Base-by-base conservation (phyloP, 2,329 filamentous ascomycete species). In the Seiridium cupressi region DNA sequence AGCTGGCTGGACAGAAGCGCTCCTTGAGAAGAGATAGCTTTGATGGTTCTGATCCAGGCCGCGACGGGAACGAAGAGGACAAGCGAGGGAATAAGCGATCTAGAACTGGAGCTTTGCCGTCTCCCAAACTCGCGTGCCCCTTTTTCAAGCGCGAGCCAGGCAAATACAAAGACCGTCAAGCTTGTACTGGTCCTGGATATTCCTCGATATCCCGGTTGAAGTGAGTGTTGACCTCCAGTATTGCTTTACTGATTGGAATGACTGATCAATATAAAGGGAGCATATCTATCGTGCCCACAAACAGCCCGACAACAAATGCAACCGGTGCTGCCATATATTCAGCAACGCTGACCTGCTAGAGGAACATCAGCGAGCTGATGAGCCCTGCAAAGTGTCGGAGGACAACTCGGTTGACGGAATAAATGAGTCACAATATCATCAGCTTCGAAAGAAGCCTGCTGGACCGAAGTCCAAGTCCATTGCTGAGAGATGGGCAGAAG, bases 251-350 rank as follows among this genome's bases (percentile, higher is more conserved):
- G 4, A 31, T 10, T 4, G 4, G 9, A 32, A 8, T 11, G 9
- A 36, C 58, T 57, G 34, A 60, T 13, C 2, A 1, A 8, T 8
- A n/a, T 35, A 8, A 13, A 61, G 60, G 51, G 60, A 59, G 44
- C 60, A 61, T 11, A 58, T 61, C 26, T 61, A 61, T 18, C 55
- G 60, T 4, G 38, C 44, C 8, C 55, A 61, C 49, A 35, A n/a
- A 3, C 55, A 59, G 7, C 48, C 57, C 7, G 26, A 46, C 32
- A 42, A 61, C 38, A 61, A 55, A 35, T 61, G 60, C 38, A 35
- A 49, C 42, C 18, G 60, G 4, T 61, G 60, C 31, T 55, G 44
- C 13, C n/a, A 48, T 4, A 18, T 42, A 5, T 61, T 59, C 34
- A 4, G 26, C 2, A 32, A 13, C 51, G 44, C 42, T 6, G 48